These are phyloP conservation scores for Populus deltoides DNA, from an alignment of 345 rosid genomes.

Conservation along the genomic window DNA sequence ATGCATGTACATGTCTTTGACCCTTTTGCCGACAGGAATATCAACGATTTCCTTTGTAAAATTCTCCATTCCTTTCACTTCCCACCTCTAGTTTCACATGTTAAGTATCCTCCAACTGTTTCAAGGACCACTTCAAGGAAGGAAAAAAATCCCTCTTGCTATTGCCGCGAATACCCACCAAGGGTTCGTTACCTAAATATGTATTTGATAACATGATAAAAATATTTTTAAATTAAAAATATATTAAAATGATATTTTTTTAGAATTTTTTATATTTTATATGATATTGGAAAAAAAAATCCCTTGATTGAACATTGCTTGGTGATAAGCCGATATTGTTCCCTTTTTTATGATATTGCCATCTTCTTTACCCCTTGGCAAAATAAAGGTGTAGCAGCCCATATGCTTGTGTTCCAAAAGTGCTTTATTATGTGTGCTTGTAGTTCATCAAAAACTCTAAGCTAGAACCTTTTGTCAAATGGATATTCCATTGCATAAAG, in stretches of 20 bases:
- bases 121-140: neutral
- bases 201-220: too few relatives aligned
- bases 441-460: neutral
- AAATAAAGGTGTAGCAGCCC: neutral
- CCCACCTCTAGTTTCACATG: neutral
- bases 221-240: too few relatives aligned
- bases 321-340: neutral
- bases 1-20: neutral
- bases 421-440: neutral
- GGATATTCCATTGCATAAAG: conserved; percentile 2
- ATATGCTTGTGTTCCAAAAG: neutral
- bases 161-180: conserved; percentile 4
- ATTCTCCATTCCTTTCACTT: neutral
- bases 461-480: neutral
- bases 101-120: neutral
- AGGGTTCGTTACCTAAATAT: neutral
- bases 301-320: neutral
- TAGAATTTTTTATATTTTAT: too few relatives aligned
- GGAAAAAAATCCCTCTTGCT: neutral
- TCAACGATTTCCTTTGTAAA: neutral
- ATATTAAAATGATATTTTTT: too few relatives aligned
- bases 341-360: neutral
- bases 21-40: conserved; percentile 19
- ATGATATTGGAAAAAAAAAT: too few relatives aligned
- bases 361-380: neutral